phyloP scores from a whole-genome alignment of 768 basidiomycete species.

The Xerocomus brunneocitrinus region DNA sequence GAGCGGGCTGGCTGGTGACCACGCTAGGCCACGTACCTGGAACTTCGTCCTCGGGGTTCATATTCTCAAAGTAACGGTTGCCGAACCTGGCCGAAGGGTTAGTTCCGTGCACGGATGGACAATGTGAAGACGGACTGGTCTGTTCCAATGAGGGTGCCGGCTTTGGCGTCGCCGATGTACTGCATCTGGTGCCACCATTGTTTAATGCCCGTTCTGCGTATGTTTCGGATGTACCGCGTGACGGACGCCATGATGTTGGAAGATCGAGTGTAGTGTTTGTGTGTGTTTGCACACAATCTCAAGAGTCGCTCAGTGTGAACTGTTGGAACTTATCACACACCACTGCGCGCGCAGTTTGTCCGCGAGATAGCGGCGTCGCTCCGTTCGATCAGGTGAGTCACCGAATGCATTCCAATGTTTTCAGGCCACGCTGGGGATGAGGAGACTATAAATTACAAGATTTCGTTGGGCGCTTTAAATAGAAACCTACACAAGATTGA shows the following conservation, averaged over 20 bases:
- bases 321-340: no score
- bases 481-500: no score
- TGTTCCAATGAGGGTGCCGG: conserved; percentile 65
- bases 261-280: conserved; percentile 15
- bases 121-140: conserved; percentile 65
- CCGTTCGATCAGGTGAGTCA: no score
- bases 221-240: conserved; percentile 67
- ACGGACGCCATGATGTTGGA: conserved; percentile 59
- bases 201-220: conserved; percentile 68
- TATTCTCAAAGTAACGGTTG: conserved; percentile 92
- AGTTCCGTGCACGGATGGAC: background rate
- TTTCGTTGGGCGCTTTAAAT: background rate
- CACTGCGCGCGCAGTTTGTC: no score
- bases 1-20: background rate
- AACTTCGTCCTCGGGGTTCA: conserved; percentile 80
- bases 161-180: conserved; percentile 93
- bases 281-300: conserved; percentile 12
- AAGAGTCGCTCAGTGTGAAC: no score
- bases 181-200: conserved; percentile 92
- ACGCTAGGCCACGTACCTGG: conserved; percentile 54
- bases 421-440: no score
- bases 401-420: no score
- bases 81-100: conserved; percentile 62
- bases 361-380: no score
- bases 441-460: no score